Conservation (phyloP, 2,329 filamentous ascomycete species). For the Aureobasidium sp. region DNA sequence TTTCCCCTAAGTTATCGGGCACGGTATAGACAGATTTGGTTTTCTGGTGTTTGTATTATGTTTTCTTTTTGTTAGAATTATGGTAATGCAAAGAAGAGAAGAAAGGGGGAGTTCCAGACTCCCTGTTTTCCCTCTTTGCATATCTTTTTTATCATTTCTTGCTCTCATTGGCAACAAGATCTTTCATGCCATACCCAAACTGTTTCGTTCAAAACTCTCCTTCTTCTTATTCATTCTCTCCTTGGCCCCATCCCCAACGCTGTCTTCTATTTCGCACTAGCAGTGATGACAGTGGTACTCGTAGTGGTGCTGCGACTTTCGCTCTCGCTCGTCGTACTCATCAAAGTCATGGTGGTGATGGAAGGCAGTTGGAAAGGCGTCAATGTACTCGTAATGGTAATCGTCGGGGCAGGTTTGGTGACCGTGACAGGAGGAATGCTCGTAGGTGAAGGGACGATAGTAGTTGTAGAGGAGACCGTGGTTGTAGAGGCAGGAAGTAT, state of each 20-base stretch:
- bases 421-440: slow-evolving; percentile 10
- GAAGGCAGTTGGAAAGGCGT: neutral
- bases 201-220: too few species aligned
- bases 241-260: too few species aligned
- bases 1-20: too few species aligned
- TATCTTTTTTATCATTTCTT: neutral
- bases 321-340: slow-evolving; percentile 12
- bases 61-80: neutral
- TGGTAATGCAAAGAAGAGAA: too few species aligned
- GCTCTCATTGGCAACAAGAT: too few species aligned
- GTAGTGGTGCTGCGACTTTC: slow-evolving; percentile 9
- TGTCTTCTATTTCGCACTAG: neutral
- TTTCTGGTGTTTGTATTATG: neutral
- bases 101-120: neutral
- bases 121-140: too few species aligned
- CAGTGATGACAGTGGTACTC: slow-evolving; percentile 2
- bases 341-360: slow-evolving; percentile 13
- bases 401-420: slow-evolving; percentile 14
- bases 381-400: slow-evolving; percentile 12
- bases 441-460: neutral
- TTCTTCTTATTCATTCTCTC: neutral
- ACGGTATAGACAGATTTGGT: too few species aligned
- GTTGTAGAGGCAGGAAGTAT: neutral
- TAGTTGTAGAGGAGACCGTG: neutral
- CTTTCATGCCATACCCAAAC: too few species aligned